phyloP scores from a whole-genome alignment of 306 rosid species.

The Cucumis melo region DNA sequence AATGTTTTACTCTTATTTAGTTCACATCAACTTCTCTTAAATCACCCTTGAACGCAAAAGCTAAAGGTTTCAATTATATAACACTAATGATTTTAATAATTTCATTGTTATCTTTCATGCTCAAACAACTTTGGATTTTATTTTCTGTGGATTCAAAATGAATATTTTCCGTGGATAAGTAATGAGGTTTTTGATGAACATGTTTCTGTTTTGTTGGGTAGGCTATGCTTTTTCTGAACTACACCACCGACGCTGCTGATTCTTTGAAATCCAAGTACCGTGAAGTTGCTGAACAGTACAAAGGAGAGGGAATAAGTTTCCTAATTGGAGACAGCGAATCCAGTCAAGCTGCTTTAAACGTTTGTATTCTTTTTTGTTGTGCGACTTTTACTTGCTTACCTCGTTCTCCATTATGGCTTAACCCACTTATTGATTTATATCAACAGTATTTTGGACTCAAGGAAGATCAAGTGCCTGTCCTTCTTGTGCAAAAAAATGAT shows the following conservation, averaged over 20 bases:
- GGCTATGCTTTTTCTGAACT: conserved; percentile 90
- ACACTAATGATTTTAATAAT: not conserved
- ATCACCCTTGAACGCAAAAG: no score
- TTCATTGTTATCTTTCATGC: not conserved
- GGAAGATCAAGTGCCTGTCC: conserved; percentile 72
- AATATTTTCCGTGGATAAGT: no score
- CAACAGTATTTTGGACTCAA: conserved; percentile 74
- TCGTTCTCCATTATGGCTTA: conserved; percentile 5
- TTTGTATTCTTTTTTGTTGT: conserved; percentile 15
- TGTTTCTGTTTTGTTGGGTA: conserved; percentile 16
- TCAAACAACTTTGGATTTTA: not conserved
- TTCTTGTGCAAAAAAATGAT: conserved; percentile 53
- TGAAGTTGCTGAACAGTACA: conserved; percentile 62
- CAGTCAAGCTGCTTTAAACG: conserved; percentile 82
- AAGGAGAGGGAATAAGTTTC: conserved; percentile 52
- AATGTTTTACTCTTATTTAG: not conserved
- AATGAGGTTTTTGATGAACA: not conserved
- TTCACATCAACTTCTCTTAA: not conserved
- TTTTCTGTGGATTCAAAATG: not conserved
- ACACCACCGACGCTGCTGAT: conserved; percentile 41
- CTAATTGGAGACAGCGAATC: conserved; percentile 60
- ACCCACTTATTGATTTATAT: conserved; percentile 6
- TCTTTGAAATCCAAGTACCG: conserved; percentile 51
- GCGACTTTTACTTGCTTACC: not conserved
- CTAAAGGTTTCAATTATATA: no score